Base-by-base conservation (phyloP, 2,329 filamentous ascomycete species). In the Calonectria ilicicola region DNA sequence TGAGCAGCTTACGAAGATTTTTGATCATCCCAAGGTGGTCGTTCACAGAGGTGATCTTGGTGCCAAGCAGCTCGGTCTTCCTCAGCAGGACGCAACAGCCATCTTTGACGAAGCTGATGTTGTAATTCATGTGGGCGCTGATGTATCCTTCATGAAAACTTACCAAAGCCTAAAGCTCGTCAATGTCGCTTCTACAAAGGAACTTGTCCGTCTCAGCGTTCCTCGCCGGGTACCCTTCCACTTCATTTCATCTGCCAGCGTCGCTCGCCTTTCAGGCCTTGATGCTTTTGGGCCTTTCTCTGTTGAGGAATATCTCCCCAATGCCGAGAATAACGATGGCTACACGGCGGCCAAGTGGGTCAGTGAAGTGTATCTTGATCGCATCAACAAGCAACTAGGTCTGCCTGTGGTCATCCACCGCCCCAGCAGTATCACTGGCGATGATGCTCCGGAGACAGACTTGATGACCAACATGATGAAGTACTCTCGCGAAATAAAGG, bases 121-220 rank as follows among this genome's bases (percentile, higher is more conserved):
- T 2, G 86, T 93, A 60, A 87, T 93, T 40, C 91, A 89, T 77
- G 82, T 80, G 44, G 86, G 85, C 10, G 85, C 85, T 10, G 81
- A 83, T 49, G 78, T 77, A 8, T 83, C 74, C 19, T 84, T 78
- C 77, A 70, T 78, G 72, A 82, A 85, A 40, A 73, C 74, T 3
- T 85, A 84, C 76, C 40, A 67, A 2, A 70, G 76, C 2, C 74
- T 86, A 0, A 69, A 76, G 5, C 21, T 23, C 1, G 26, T 78
- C 23, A 85, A 86, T 56, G 53, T 84, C 0, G 23, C n/a, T 0
- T 77, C 82, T 1, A 83, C 80, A 8, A 73, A 76, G 26, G 76
- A 81, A 29, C 72, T 85, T 1, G 77, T 75, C 5, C 46, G 51
- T 0, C 60, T 75, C 2, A 44, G 49, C 12, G 19, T 56, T 0